Percentiles rank a stretch among this genome's conserved stretches.
These are phyloP conservation scores for Aspergillus glaucus DNA, from an alignment of 2,329 filamentous ascomycete species.

Conservation along the genomic window DNA sequence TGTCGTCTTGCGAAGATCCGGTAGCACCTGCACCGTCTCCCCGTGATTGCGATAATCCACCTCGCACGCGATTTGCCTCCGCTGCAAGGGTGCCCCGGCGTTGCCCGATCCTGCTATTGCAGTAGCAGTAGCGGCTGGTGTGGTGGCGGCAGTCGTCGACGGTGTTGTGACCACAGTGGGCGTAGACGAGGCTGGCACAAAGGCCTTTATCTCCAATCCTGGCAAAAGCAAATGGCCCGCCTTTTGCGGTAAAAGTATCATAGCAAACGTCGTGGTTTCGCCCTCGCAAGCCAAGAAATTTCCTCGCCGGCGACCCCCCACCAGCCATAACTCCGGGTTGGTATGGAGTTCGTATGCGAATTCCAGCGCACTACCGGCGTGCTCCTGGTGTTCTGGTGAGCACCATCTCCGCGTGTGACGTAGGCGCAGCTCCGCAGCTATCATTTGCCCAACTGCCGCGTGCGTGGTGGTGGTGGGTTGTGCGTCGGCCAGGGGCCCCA, in stretches of 20 bases:
- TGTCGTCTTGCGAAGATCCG: constrained; percentile 65
- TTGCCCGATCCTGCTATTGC: constrained; percentile 10
- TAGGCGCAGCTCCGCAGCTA: constrained; percentile 44
- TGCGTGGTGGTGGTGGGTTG: constrained; percentile 25
- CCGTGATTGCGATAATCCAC: constrained; percentile 73
- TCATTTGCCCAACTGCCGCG: constrained; percentile 42
- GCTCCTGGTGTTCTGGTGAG: constrained; percentile 20
- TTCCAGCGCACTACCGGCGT: constrained; percentile 50
- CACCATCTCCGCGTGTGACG: constrained; percentile 53
- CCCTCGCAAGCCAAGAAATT: constrained; percentile 57
- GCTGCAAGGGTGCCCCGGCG: constrained; percentile 16
- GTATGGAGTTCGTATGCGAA: constrained; percentile 80
- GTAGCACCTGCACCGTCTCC: constrained; percentile 68
- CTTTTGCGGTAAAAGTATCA: constrained; percentile 74
- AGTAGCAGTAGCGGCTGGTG: constrained; percentile 14
- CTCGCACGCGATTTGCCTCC: constrained; percentile 56
- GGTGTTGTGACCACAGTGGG: constrained; percentile 13
- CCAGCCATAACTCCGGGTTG: constrained; percentile 69
- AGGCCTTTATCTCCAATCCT: constrained; percentile 65
- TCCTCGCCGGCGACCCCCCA: constrained; percentile 73
- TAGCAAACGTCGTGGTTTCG: constrained; percentile 50
- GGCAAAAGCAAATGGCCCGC: constrained; percentile 75
- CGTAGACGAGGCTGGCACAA: constrained; percentile 39
- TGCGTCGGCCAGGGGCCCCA: constrained; percentile 12
- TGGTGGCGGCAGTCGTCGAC: constrained; percentile 13